Base-by-base conservation (phyloP, 805 yeast genomes). In the Ascoidea asiatica region DNA sequence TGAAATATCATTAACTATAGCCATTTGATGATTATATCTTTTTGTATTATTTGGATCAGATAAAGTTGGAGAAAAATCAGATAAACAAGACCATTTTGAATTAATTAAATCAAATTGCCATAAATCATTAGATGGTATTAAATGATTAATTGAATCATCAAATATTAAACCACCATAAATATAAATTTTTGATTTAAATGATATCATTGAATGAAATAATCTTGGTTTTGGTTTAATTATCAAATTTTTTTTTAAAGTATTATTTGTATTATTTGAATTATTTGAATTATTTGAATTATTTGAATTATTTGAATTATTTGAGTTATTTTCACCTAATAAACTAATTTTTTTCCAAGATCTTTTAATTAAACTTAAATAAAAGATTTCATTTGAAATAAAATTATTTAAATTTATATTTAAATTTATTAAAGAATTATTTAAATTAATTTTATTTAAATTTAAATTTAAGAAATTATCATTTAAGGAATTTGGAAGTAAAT, bases 101-200 rank as follows among this genome's bases (percentile, higher is more conserved):
- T 71, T 61, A 37, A 65, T 67, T 38, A 79, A 57, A 55, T 79
- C 72, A 51, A 79, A 75, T 52, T 71, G 70, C 90, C 92, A 84
- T 21, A 81, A 58, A 52, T 84, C 92, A 52, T 79, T 79, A 5
- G 70, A 56, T 0, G 84, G 75, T 11, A 58, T 55, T 15, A 71
- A 49, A 41, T 64, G 66, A 42, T 64, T 58, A 5, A 54, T 57
- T 38, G 57, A 56, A 35, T 59, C 58, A 39, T 65, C 62, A 6
- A 73, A 61, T 0, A 63, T 58, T 22, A 83, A 56, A 1, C 94
- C 94, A 22, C 94, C 92, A 54, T 71, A 76, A 2, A 81, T 52
- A 55, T 72, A 82, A 2, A 81, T 47, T 39, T 69, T 65, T 40
- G 73, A 69, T 35, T 70, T 72, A 44, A 67, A 59, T 39, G 70